These are phyloP conservation scores for Tolypocladium tropicale DNA, from an alignment of 2,329 filamentous ascomycete species.

Conservation along the genomic window DNA sequence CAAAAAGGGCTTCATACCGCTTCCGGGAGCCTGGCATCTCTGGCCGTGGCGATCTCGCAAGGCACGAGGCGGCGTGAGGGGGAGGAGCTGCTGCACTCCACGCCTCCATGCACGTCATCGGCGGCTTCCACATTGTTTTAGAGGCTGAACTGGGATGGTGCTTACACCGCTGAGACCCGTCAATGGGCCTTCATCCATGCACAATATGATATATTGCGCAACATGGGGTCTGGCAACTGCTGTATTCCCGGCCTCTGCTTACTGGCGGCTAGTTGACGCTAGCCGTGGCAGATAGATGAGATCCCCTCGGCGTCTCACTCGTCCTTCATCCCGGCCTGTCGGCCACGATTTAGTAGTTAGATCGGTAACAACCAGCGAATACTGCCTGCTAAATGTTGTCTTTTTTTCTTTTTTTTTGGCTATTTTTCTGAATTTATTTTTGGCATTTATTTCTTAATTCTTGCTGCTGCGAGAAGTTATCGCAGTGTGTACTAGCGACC, in stretches of 20 bases:
- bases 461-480: too few species aligned
- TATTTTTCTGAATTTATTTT: too few species aligned
- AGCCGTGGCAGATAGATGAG: not conserved
- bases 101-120: not conserved
- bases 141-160: not conserved
- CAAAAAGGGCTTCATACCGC: not conserved
- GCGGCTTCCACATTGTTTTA: not conserved
- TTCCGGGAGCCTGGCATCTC: not conserved
- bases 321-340: not conserved
- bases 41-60: not conserved
- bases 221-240: not conserved
- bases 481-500: too few species aligned
- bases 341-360: too few species aligned
- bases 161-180: not conserved
- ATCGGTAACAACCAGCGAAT: too few species aligned
- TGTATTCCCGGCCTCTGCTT: not conserved
- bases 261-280: not conserved
- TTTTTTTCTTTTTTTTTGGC: too few species aligned
- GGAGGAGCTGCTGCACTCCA: not conserved
- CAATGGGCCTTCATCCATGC: not conserved
- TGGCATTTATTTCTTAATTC: too few species aligned
- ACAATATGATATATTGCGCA: not conserved
- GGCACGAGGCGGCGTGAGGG: not conserved
- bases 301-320: not conserved
- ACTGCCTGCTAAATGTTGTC: too few species aligned